Evolutionary conservation across 176 grass and related monocot genomes (phyloP).

Genomic region (Zoysia japonica): DNA sequence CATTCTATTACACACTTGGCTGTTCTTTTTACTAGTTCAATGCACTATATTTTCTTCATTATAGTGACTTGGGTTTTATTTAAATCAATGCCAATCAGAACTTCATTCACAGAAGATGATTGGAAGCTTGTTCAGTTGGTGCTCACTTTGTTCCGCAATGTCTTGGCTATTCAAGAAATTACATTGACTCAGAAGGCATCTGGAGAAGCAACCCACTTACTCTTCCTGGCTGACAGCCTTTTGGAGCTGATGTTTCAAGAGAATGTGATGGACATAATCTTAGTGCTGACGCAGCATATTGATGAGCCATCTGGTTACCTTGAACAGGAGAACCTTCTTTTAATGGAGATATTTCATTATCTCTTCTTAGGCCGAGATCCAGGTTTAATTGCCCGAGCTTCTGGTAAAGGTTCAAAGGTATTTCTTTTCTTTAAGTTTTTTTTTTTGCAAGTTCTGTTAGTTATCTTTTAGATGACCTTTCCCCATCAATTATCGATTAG

Average conservation of each 20-base stretch:
- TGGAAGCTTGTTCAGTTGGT: conserved; percentile 98
- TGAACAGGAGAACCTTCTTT: conserved; percentile 81
- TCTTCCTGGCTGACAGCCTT: conserved; percentile 72
- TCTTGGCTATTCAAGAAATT: conserved; percentile 88
- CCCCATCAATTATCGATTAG: conserved; percentile 10
- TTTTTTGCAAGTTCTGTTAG: conserved; percentile 20
- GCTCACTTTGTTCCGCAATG: conserved; percentile 86
- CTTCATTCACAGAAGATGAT: conserved; percentile 87
- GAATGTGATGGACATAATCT: conserved; percentile 94
- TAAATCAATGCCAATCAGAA: conserved; percentile 50
- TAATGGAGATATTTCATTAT: conserved; percentile 88
- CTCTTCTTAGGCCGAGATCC: conserved; percentile 80
- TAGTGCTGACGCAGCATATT: conserved; percentile 89
- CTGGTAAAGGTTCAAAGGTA: conserved; percentile 59
- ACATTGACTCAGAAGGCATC: conserved; percentile 83
- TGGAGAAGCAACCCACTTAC: conserved; percentile 70
- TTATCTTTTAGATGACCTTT: conserved; percentile 2
- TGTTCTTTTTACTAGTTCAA: conserved; percentile 27
- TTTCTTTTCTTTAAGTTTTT: conserved; percentile 35
- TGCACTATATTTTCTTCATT: conserved; percentile 9
- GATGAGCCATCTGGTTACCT: conserved; percentile 81
- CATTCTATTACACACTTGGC: conserved; percentile 13
- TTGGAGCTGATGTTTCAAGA: conserved; percentile 93
- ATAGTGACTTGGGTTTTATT: conserved; percentile 28
- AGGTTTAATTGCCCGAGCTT: conserved; percentile 75